Evolutionary conservation across 2,329 filamentous ascomycete species (phyloP), one percentile per base, ranked within the genome.

Genomic region (Trichoderma sp.): DNA sequence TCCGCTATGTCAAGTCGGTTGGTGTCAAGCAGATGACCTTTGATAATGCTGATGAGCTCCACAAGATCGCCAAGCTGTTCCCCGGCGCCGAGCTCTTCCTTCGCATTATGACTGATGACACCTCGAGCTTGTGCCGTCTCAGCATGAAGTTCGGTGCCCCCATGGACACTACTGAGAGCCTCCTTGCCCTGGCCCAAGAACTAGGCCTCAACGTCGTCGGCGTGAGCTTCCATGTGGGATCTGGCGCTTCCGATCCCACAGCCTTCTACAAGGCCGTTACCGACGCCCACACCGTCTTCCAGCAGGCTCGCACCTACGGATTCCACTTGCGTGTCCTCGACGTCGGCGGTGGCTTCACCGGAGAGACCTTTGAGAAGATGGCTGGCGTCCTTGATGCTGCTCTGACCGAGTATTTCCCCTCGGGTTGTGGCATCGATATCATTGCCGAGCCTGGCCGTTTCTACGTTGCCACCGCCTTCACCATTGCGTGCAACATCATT

Each of bases 11-110:
- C 78, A 92, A 93, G 82, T 90, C 91, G 83, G 89, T 92, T 79
- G 93, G 93, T 79, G 97, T 99, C 83, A 96, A 94, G 87, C 94
- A 98, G 89, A 98, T 99, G 96, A 99, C 97, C 3, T 98, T 99
- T 83, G 97, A 99, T 90, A 99, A 99, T 81, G 91, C 93, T 83
- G 97, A 99, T 84, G 97, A 99, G 89, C 91, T 99, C 71, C 95
- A 96, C 91, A 99, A 99, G 90, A 96, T 97, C 85, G 97, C 97
- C 85, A 93, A 95, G 85, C 91, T 97, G 80, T 98, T 91, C 82
- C 96, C 97, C 3, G 91, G 91, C 65, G 97, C 97, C 33, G 94
- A 98, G 87, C 91, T 99, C 59, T 97, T 93, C 85, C 89, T 99
- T 77, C 95, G 97, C 81, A 99, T 99, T 86, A 89, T 95, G 83